A percentile compares a stretch with the other conserved stretches of the same genome.
Conservation (phyloP, 352 stramenopile species). For the Peronosclerospora sorghi region DNA sequence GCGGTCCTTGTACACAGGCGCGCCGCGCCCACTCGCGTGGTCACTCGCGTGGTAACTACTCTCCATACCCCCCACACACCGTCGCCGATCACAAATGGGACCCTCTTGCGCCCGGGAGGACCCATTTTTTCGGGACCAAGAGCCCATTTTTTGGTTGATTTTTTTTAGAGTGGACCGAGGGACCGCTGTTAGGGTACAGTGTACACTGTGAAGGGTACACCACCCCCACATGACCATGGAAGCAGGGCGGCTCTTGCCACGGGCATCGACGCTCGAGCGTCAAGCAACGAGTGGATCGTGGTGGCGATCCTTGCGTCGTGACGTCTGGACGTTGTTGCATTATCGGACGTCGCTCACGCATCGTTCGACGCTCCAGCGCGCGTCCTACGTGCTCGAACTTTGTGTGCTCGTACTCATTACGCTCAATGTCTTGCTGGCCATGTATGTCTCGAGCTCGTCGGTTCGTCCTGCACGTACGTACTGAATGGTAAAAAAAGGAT, state of each 20-base stretch:
- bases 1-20: conserved; percentile 18
- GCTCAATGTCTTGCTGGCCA: conserved; percentile 67
- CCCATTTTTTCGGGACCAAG: no score
- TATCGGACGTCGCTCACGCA: conserved; percentile 57
- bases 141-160: no score
- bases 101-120: no score
- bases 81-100: conserved; percentile 7
- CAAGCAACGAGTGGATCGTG: background rate
- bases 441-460: conserved; percentile 35
- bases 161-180: no score
- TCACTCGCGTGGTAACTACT: conserved; percentile 24
- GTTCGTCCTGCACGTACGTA: conserved; percentile 14
- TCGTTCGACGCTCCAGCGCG: conserved; percentile 44
- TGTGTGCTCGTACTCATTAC: conserved; percentile 65
- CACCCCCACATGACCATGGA: no score
- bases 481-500: background rate
- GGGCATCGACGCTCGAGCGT: background rate
- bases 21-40: conserved; percentile 11
- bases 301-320: conserved; percentile 24
- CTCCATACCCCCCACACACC: conserved; percentile 17
- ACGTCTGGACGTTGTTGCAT: conserved; percentile 69
- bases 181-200: no score
- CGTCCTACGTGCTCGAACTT: conserved; percentile 56
- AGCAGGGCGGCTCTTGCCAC: conserved; percentile 7
- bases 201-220: no score